A percentile compares a stretch with the other conserved stretches of the same genome.
phyloP scores from a whole-genome alignment of 1,139 yeast genomes.

The Pichia sp. region DNA sequence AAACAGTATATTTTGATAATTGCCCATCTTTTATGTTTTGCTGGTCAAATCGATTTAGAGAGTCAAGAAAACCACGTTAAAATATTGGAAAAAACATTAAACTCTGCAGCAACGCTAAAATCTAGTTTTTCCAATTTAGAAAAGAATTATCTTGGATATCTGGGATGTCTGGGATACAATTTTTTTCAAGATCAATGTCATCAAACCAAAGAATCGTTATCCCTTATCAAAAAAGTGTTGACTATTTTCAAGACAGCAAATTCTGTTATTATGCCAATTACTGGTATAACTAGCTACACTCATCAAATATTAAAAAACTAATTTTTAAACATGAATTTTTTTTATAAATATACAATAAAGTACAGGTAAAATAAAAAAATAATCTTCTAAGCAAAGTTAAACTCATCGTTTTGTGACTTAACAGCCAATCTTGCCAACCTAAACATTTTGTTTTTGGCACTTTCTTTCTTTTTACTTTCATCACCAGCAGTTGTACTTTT shows the following conservation, averaged over 20 bases:
- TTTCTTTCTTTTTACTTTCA: slow-evolving; percentile 44
- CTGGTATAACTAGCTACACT: background rate
- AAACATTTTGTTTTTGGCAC: slow-evolving; percentile 65
- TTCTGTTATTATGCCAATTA: background rate
- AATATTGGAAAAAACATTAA: background rate
- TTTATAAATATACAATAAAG: background rate
- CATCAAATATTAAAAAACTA: background rate
- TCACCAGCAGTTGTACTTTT: slow-evolving; percentile 34
- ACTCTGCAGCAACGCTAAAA: background rate
- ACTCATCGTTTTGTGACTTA: slow-evolving; percentile 60
- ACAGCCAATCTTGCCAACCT: slow-evolving; percentile 70
- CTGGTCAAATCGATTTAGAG: too few relatives aligned
- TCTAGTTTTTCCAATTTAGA: background rate
- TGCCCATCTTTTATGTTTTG: background rate
- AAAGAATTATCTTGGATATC: background rate
- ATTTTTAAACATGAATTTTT: background rate
- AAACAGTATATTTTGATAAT: background rate
- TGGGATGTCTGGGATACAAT: background rate
- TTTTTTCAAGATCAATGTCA: background rate
- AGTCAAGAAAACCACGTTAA: too few relatives aligned
- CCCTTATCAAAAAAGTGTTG: background rate
- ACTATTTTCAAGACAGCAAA: background rate
- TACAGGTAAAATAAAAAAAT: background rate
- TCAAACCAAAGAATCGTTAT: background rate
- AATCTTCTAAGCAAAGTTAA: slow-evolving; percentile 43